Percentiles rank a stretch among this genome's conserved stretches.
Evolutionary conservation across 345 rosid genomes (phyloP).

Genomic region (Brassica napus): Da-Ae NC_063442.1:32430001-32430500

Average conservation of each 20-base stretch:
- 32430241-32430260: conserved; percentile 88
- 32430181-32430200: conserved; percentile 94
- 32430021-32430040: conserved; percentile 85
- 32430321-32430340: not conserved
- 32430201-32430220: conserved; percentile 76
- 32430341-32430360: no score
- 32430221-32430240: conserved; percentile 95
- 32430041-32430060: conserved; percentile 78
- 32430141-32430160: conserved; percentile 84
- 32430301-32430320: not conserved
- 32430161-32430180: conserved; percentile 91
- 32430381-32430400: not conserved
- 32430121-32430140: conserved; percentile 44
- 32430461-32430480: no score
- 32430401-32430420: not conserved
- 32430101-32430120: conserved; percentile 57
- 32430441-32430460: not conserved
- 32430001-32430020: not conserved
- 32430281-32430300: conserved; percentile 72
- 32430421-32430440: not conserved
- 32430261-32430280: conserved; percentile 97
- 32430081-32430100: conserved; percentile 61
- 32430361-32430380: not conserved
- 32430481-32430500: no score
- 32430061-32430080: conserved; percentile 75